Base-by-base conservation (phyloP, 2,329 filamentous ascomycete genomes). In the Aspergillus alliaceus region DNA sequence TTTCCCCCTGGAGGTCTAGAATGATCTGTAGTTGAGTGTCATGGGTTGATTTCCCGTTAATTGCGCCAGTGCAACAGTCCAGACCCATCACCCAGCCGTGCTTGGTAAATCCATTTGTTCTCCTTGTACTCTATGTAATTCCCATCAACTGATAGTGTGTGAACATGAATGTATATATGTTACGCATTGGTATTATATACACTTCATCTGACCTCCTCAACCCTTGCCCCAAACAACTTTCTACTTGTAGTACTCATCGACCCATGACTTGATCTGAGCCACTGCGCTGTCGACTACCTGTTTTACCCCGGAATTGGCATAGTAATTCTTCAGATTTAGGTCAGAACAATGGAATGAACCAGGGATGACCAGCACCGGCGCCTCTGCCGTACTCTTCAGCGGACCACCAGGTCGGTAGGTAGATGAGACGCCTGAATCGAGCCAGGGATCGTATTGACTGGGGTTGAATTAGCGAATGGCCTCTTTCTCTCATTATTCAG, bases 261-360 rank as follows among this genome's bases (percentile, higher is more conserved):
- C 24, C 35, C 50, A 52, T 8, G 32, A 29, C 22, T 77, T 78
- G 47, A 86, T 77, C 69, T 83, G 78, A 14, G 68, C 69, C 3
- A 85, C 69, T 64, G 80, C 76, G 18, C 72, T 72, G 62, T 84
- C 75, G 37, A 84, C 79, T 1, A 86, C 76, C 39, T 72, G 70
- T 66, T 80, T 75, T 1, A 80, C 77, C 0, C 78, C 79, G 0
- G 70, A 69, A 67, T 85, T 84, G 22, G 69, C 76, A 2, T 56
- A 67, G 0, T 73, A 81, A 63, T 84, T 84, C 42, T 57, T 63
- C 34, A 79, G 64, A 25, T 77, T 67, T 35, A 86, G 60, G 69
- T 87, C 85, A 20, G 79, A 80, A 66, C 83, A 85, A 66, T 87
- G 85, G 44, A 80, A 78, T 0, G 78, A 82, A 3, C 77, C 79